Percentiles rank a stretch among this genome's conserved stretches.
Conservation (phyloP, 2,329 filamentous ascomycete genomes). For the Trichoderma sp. region DNA sequence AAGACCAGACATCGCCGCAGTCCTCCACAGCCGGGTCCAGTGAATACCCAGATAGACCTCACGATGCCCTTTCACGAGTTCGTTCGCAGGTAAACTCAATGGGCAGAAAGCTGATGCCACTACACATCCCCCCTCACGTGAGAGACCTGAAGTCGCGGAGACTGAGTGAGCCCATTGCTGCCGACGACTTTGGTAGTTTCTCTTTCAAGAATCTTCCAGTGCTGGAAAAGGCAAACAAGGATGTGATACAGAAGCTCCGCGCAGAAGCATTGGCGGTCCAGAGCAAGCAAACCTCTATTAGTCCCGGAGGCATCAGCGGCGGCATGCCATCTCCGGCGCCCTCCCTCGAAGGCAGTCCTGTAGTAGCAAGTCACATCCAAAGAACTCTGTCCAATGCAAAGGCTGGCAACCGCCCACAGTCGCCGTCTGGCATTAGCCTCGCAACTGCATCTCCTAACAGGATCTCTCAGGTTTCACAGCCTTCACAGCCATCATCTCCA, state of each 20-base stretch:
- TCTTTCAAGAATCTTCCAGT: slow-evolving; percentile 97
- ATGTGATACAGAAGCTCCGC: slow-evolving; percentile 93
- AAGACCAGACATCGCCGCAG: slow-evolving; percentile 82
- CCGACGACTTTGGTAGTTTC: slow-evolving; percentile 95
- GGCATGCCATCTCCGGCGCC: slow-evolving; percentile 62
- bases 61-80: slow-evolving; percentile 90
- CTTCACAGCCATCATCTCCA: slow-evolving; percentile 67
- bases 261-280: slow-evolving; percentile 80
- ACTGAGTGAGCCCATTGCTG: slow-evolving; percentile 83
- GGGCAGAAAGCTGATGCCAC: slow-evolving; percentile 89
- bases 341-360: slow-evolving; percentile 80
- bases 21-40: slow-evolving; percentile 62
- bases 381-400: slow-evolving; percentile 83
- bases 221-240: slow-evolving; percentile 96
- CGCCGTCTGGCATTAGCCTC: slow-evolving; percentile 78
- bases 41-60: slow-evolving; percentile 85
- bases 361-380: slow-evolving; percentile 77
- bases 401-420: slow-evolving; percentile 74
- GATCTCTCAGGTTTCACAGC: slow-evolving; percentile 62
- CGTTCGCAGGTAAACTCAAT: slow-evolving; percentile 81
- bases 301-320: slow-evolving; percentile 44
- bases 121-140: slow-evolving; percentile 96
- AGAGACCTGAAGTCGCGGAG: slow-evolving; percentile 85
- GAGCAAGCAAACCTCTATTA: slow-evolving; percentile 51
- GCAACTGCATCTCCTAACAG: slow-evolving; percentile 85